Evolutionary conservation across 78 protist genomes (phyloP), one percentile per base, ranked within the genome.

Genomic region (Dictyostelium brefeldianum): DNA sequence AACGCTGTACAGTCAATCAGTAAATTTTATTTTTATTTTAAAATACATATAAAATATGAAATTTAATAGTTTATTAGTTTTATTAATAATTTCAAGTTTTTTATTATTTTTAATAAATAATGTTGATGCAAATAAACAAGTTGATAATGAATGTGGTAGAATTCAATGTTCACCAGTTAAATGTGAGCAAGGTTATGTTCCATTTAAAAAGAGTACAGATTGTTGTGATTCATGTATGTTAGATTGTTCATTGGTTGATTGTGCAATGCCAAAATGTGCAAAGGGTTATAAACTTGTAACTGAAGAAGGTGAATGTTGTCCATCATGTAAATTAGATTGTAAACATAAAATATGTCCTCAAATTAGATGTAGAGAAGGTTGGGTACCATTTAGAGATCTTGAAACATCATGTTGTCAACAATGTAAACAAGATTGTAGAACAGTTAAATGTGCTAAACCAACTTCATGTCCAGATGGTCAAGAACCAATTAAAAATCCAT

Each of bases 181-280:
- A 36, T 36, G 43, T 36, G 43, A 36, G 2, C 43, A 36, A 36
- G 43, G 43, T 36, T 36, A 36, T 36, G 43, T 36, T 3, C 56
- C 56, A 51, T 14, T 51, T 12, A 51, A 51, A 51, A 51, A 51
- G 56, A 51, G 15, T 51, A 51, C 56, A 14, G 75, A 67, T 5
- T 67, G 75, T 67, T 67, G 75, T 31, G 18, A 31, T 29, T 27
- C n/a, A 15, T 67, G 75, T 67, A 25, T 31, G 47, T 25, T 67
- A 14, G 75, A 67, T 67, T 67, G 75, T 31, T 15, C 4, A 15
- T 31, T 31, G 5, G 75, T 67, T 15, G 47, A 67, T 15, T 67
- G 75, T 31, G 29, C 8, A 29, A 67, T 36, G 6, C 75, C 75
- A 67, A 67, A 67, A 67, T 67, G 75, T 67, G 36, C 27, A 67